These are phyloP conservation scores for Phlebiopsis gigantea DNA, from an alignment of 768 basidiomycete species.

Conservation along the genomic window DNA sequence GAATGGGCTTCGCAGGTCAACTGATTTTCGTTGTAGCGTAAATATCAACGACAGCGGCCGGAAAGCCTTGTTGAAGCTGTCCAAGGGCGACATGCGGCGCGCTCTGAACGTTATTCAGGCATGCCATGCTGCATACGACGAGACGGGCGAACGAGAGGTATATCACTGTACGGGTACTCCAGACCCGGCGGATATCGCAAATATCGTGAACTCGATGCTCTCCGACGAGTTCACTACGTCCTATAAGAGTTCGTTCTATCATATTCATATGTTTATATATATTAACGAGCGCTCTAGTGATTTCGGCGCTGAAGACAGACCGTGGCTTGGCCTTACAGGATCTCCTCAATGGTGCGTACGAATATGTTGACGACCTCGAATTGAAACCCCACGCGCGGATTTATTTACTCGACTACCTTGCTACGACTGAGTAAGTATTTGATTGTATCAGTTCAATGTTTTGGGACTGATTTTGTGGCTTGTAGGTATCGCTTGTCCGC, in stretches of 20 bases:
- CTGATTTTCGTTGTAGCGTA: slow-evolving; percentile 47
- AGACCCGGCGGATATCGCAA: slow-evolving; percentile 91
- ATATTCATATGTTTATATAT: not conserved
- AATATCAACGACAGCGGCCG: slow-evolving; percentile 84
- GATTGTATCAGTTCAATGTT: no score
- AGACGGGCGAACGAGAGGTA: slow-evolving; percentile 82
- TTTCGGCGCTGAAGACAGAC: slow-evolving; percentile 81
- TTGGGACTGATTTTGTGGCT: not conserved
- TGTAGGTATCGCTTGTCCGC: slow-evolving; percentile 84
- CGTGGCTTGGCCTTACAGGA: slow-evolving; percentile 94
- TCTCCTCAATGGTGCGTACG: slow-evolving; percentile 85
- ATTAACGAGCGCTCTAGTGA: slow-evolving; percentile 48
- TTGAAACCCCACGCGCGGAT: slow-evolving; percentile 82
- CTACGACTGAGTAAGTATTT: slow-evolving; percentile 89
- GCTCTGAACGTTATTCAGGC: slow-evolving; percentile 96
- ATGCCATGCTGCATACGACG: slow-evolving; percentile 94
- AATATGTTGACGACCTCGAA: slow-evolving; percentile 83
- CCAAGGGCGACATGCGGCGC: slow-evolving; percentile 95
- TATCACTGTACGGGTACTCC: slow-evolving; percentile 98
- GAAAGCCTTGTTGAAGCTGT: slow-evolving; percentile 87
- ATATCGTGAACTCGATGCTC: slow-evolving; percentile 92
- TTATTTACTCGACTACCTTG: slow-evolving; percentile 88
- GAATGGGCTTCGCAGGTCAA: not conserved
- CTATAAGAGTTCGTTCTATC: slow-evolving; percentile 58
- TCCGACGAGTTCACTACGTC: slow-evolving; percentile 92